Evolutionary conservation across 2,329 filamentous ascomycete genomes (phyloP).

Genomic region (Aspergillus eucalypticola): DNA sequence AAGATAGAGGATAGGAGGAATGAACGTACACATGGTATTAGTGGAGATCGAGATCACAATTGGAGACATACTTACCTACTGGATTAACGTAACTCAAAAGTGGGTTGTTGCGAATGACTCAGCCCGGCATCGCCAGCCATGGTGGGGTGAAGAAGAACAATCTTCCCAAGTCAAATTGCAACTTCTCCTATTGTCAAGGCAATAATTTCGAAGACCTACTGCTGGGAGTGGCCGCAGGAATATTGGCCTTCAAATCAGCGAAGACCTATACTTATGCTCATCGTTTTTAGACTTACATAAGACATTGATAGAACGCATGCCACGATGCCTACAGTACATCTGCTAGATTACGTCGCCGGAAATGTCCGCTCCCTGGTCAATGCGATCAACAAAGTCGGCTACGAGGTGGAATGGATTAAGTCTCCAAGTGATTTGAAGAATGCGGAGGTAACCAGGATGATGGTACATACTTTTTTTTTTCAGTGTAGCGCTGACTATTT

Average conservation of each 20-base stretch:
- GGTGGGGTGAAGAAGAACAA: conserved; percentile 10
- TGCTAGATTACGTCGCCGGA: conserved; percentile 86
- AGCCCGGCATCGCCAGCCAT: conserved; percentile 13
- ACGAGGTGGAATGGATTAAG: conserved; percentile 87
- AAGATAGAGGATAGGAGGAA: background rate
- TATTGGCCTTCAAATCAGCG: background rate
- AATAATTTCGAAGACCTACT: background rate
- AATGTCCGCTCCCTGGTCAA: conserved; percentile 96
- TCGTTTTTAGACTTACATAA: background rate
- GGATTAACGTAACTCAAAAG: conserved; percentile 10
- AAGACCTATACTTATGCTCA: background rate
- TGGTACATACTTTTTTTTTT: background rate
- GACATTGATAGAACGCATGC: background rate
- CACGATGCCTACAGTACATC: conserved; percentile 51
- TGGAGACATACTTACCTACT: background rate
- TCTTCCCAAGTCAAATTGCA: conserved; percentile 3
- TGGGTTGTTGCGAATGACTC: conserved; percentile 23
- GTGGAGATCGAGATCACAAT: background rate
- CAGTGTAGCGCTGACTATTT: conserved; percentile 9
- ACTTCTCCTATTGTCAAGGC: conserved; percentile 8
- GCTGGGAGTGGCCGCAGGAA: background rate
- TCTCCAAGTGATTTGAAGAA: conserved; percentile 79
- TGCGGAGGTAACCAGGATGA: conserved; percentile 67
- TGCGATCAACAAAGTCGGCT: conserved; percentile 94
- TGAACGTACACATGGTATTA: too few species aligned